Evolutionary conservation across 2,329 filamentous ascomycete species (phyloP), one percentile per base, ranked within the genome.

Genomic region (Fusarium subtropicale): DNA sequence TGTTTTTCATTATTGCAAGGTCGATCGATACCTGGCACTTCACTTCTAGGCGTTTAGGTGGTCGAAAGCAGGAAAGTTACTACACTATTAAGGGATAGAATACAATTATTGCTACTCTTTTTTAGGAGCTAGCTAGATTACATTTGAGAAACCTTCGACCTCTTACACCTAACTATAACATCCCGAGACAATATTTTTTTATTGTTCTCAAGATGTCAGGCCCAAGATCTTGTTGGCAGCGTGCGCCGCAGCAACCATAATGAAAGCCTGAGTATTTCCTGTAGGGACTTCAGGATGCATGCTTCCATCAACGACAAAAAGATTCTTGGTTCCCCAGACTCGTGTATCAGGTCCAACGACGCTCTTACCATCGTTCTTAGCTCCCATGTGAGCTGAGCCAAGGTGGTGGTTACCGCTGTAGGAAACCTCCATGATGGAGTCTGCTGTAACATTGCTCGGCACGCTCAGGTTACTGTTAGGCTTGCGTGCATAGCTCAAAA

Each of bases 271-370:
- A 0, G 69, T 75, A 31, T 76, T 76, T 16, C 74, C 74, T 15
- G 73, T 76, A 7, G 74, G 74, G 22, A 76, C 55, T 15, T 76
- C 64, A n/a, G 76, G 76, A 6, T 77, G 76, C 57, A 77, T 77
- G 44, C 75, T 77, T 5, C 64, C 76, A 31, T 78, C 76, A 6
- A 75, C 73, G 10, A 77, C 71, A 26, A 77, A 77, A 20, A 77
- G 39, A 52, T 77, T 77, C 44, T 74, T 69, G 11, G 71, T 76
- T 18, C 75, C 74, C 70, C 74, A 78, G 11, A 78, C 76, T 30
- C 72, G 74, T n/a, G 76, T 74, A 58, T 78, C 53, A 16, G 70
- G 65, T 41, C 78, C 77, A 33, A 79, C 77, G 2, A 79, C 77
- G 31, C 74, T 77, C 16, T 60, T 68, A 2, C 77, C 76, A 45